Base-by-base conservation (phyloP, 768 basidiomycete genomes). In the Suillus variegatus region DNA sequence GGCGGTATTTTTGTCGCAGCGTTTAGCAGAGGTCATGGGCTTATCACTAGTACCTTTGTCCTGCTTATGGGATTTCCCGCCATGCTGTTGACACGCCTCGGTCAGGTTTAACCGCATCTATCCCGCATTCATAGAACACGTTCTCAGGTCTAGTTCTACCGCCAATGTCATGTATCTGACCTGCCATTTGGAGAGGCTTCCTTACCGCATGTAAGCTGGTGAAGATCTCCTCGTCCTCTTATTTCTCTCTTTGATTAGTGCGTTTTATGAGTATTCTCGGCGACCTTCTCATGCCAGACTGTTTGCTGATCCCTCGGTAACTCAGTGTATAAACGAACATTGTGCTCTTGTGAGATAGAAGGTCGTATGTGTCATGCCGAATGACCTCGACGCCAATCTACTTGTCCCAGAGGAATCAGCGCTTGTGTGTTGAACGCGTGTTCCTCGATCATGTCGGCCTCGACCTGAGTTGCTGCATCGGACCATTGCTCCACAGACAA, bases 401-500 rank as follows among this genome's bases (percentile, higher is more conserved):
- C 77, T 70, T 70, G 74, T 76, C 74, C 61, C 69, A 75, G 70
- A 74, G 79, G 76, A 79, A 77, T 81, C 79, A 79, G 79, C 79
- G 81, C 81, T 81, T 82, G 84, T 82, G 81, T 79, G 73, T 72
- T 71, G 69, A 77, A 83, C 88, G 85, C 87, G 84, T 89, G 89
- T 80, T 77, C 78, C 80, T 84, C 86, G 88, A 92, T 91, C 88
- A 84, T 74, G 76, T 79, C 81, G 81, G 82, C 82, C 84, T 82
- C 80, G 80, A 81, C 72, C 80, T 81, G 82, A 76, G 77, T 75
- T 80, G 79, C 79, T 81, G 82, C 72, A 74, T 84, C 86, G 86
- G 87, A 82, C 78, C 77, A 78, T 82, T 84, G 82, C 88, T 90
- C 90, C 89, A 92, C 88, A 82, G 79, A 83, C 85, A 86, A 84